phyloP scores from a whole-genome alignment of 1,139 yeast species.

The Scheffersomyces quercinus region DNA sequence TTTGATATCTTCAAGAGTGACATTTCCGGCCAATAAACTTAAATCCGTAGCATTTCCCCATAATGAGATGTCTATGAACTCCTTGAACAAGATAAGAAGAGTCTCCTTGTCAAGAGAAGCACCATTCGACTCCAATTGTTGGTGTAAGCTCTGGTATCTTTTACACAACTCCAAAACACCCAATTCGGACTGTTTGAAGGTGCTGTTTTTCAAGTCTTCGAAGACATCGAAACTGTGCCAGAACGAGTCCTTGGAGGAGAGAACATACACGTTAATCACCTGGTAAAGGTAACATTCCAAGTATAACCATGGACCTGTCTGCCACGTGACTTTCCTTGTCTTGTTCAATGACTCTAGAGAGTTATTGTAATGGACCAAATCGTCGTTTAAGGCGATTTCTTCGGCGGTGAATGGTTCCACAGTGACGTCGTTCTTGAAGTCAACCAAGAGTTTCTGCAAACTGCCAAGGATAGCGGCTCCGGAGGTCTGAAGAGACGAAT shows the following conservation, averaged over 20 bases:
- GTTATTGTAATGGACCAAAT: constrained; percentile 54
- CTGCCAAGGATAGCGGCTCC: constrained; percentile 34
- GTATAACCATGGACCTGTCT: constrained; percentile 88
- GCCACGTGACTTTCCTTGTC: constrained; percentile 58
- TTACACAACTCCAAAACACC: constrained; percentile 85
- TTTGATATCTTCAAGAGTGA: constrained; percentile 79
- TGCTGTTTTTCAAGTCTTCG: constrained; percentile 62
- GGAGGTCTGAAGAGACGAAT: constrained; percentile 22
- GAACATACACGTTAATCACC: constrained; percentile 51
- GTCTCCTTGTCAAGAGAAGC: constrained; percentile 39
- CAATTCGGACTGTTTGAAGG: constrained; percentile 70
- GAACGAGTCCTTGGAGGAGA: constrained; percentile 20
- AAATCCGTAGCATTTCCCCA: constrained; percentile 99
- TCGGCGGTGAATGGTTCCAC: constrained; percentile 45
- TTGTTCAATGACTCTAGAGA: constrained; percentile 32
- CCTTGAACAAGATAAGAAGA: constrained; percentile 61
- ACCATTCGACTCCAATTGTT: constrained; percentile 35
- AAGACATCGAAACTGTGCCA: constrained; percentile 76
- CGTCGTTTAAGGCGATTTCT: constrained; percentile 40
- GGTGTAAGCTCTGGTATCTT: constrained; percentile 48
- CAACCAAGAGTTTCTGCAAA: constrained; percentile 39
- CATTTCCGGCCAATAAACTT: constrained; percentile 80
- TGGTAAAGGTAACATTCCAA: constrained; percentile 86
- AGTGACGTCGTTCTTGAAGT: constrained; percentile 37
- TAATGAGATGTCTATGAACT: constrained; percentile 81